phyloP scores from a whole-genome alignment of 2,329 filamentous ascomycete species.

The Ustulina deusta region DNA sequence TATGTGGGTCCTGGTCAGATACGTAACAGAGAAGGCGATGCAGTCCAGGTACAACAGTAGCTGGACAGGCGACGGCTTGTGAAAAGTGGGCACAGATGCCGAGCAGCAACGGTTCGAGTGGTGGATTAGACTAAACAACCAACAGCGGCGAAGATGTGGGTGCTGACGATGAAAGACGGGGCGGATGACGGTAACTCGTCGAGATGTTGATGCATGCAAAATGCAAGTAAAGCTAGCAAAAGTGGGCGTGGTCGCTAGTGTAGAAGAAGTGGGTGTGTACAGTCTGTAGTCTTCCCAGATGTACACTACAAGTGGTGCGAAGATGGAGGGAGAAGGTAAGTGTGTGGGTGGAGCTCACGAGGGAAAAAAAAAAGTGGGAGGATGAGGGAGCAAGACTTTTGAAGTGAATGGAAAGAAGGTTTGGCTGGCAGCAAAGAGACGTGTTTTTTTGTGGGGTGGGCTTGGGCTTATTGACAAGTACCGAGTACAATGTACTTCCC shows the following conservation, averaged over 20 bases:
- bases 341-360: constrained; percentile 40
- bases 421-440: constrained; percentile 35
- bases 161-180: constrained; percentile 43
- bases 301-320: constrained; percentile 27
- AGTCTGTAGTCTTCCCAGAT: constrained; percentile 6
- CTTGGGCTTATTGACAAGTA: constrained; percentile 18
- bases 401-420: constrained; percentile 25
- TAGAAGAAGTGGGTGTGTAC: constrained; percentile 36
- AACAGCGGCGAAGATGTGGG: constrained; percentile 45
- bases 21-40: constrained; percentile 36
- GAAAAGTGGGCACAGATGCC: constrained; percentile 50
- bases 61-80: constrained; percentile 39
- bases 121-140: constrained; percentile 43
- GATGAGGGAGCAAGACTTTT: constrained; percentile 30
- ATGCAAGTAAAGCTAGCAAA: constrained; percentile 50
- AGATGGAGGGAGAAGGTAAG: constrained; percentile 31
- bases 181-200: constrained; percentile 49
- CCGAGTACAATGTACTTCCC: constrained; percentile 15
- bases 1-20: constrained; percentile 49
- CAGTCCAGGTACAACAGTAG: constrained; percentile 45
- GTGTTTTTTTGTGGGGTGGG: constrained; percentile 21
- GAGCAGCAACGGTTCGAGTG: constrained; percentile 46
- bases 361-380: constrained; percentile 38
- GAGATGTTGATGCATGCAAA: constrained; percentile 50
- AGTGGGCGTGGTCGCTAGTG: constrained; percentile 40